Percentiles rank a stretch among this genome's conserved stretches.
Conservation (phyloP, 1,139 yeast genomes). For the Zygoascus sp. region DNA sequence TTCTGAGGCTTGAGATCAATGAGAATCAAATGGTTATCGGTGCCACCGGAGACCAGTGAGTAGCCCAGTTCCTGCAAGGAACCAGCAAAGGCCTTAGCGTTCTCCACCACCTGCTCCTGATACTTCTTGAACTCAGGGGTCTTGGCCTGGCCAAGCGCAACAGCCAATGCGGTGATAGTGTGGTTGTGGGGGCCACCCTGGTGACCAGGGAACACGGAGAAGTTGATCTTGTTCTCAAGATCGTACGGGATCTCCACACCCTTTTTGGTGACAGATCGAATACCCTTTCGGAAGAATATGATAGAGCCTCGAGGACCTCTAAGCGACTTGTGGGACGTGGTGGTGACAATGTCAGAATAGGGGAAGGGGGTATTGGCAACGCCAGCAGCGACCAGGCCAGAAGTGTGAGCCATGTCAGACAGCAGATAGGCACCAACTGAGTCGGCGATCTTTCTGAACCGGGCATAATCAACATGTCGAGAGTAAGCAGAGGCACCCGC, state of each 20-base stretch:
- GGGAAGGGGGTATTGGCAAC: slow-evolving; percentile 95
- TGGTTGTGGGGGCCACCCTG: slow-evolving; percentile 99
- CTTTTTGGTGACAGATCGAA: slow-evolving; percentile 83
- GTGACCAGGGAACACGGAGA: slow-evolving; percentile 98
- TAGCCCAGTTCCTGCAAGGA: slow-evolving; percentile 70
- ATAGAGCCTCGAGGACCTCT: slow-evolving; percentile 99
- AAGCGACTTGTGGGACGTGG: slow-evolving; percentile 95
- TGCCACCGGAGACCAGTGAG: slow-evolving; percentile 86
- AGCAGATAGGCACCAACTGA: slow-evolving; percentile 92
- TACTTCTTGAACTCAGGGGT: slow-evolving; percentile 89
- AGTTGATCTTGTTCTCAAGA: slow-evolving; percentile 91
- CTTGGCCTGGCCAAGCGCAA: slow-evolving; percentile 91
- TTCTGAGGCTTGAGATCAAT: slow-evolving; percentile 85
- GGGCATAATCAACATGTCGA: slow-evolving; percentile 88
- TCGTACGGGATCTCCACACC: slow-evolving; percentile 88
- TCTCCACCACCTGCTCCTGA: slow-evolving; percentile 82
- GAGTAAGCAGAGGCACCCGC: slow-evolving; percentile 99
- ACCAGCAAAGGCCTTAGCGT: slow-evolving; percentile 78
- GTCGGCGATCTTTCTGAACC: slow-evolving; percentile 96
- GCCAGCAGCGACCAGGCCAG: slow-evolving; percentile 94
- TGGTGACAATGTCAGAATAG: slow-evolving; percentile 94
- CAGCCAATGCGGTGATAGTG: slow-evolving; percentile 94
- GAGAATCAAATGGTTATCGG: slow-evolving; percentile 94
- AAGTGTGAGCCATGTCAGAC: slow-evolving; percentile 98
- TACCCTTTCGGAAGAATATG: slow-evolving; percentile 97